A percentile compares a stretch with the other conserved stretches of the same genome.
Conservation (phyloP, 495 filamentous ascomycete genomes). For the Penicillium lagena region DNA sequence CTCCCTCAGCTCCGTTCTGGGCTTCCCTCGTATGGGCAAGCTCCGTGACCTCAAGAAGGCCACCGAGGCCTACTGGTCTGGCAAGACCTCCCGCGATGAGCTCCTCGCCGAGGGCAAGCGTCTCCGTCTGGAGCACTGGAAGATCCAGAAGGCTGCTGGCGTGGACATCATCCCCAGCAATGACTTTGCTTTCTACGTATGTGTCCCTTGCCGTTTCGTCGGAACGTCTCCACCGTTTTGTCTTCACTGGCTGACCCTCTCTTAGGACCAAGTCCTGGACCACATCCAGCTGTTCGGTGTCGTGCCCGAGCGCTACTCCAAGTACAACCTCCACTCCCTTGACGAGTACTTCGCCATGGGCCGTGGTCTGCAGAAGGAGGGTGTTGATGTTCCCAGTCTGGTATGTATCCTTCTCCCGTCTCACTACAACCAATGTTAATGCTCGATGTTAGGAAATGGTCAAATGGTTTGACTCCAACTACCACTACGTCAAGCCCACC, state of each 20-base stretch:
- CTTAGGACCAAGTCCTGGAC: conserved; percentile 81
- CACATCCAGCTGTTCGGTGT: conserved; percentile 98
- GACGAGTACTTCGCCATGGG: conserved; percentile 99
- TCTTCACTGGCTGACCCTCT: too few relatives aligned
- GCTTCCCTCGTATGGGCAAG: conserved; percentile 91
- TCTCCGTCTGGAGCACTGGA: conserved; percentile 94
- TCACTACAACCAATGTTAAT: conserved; percentile 4
- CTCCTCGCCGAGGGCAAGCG: conserved; percentile 92
- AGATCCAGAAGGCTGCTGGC: conserved; percentile 96
- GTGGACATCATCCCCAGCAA: conserved; percentile 97
- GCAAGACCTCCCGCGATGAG: conserved; percentile 81
- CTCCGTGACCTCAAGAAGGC: conserved; percentile 99
- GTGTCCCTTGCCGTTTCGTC: too few relatives aligned
- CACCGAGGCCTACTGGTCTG: conserved; percentile 94
- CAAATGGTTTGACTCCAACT: conserved; percentile 99
- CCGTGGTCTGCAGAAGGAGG: conserved; percentile 85
- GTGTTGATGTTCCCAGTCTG: conserved; percentile 82
- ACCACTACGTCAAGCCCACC: conserved; percentile 99
- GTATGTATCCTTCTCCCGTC: conserved; percentile 20
- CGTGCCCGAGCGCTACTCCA: conserved; percentile 83
- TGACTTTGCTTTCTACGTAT: conserved; percentile 87
- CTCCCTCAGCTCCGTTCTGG: conserved; percentile 53
- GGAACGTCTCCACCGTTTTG: too few relatives aligned
- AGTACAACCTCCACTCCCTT: conserved; percentile 74
- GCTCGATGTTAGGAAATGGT: conserved; percentile 73